Evolutionary conservation across 306 rosid species (phyloP), one percentile per base, ranked within the genome.

Genomic region (Coriaria nepalensis): DNA sequence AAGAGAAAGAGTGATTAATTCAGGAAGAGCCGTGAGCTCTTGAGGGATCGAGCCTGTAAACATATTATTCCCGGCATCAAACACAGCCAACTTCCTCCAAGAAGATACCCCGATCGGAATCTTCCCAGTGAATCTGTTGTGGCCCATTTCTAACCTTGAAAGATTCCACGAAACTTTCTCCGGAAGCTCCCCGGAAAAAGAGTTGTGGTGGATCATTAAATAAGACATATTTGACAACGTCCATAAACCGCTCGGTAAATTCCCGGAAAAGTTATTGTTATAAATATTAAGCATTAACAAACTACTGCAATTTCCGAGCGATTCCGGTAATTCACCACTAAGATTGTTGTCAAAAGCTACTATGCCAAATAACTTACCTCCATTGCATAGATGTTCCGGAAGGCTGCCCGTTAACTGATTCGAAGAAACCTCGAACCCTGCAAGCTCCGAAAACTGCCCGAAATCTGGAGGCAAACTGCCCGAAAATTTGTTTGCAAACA

Each of bases 201-300:
- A 65, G 43, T 86, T 86, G 43, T 70, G 6, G 13, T 52, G 57
- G 35, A 77, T 32, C 64, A 53, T 38, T 43, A 79, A 50, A 34
- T 0, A 0, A 32, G 40, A 14, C 73, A 77, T 15, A 38, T 64
- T 77, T 13, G 10, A n/a, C 33, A 54, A 34, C 37, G 61, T 77
- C 96, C 96, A 86, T 52, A 82, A 43, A n/a, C 86, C 83, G 32
- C 44, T 59, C n/a, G 90, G 96, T 59, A 82, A 54, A 34, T 40
- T 36, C 40, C 93, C 90, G 13, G 69, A 74, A 35, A 82, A 53
- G 34, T 40, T 56, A 45, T 86, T 86, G 0, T 38, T 50, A 2
- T 14, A 6, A 56, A 82, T 62, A 10, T 20, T 61, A 13, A 82
- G 34, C 0, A 35, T 33, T 1, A 4, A 0, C 49, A 82, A 49